These are phyloP conservation scores for Metschnikowia santaceciliae DNA, from an alignment of 805 yeast genomes.

Conservation along the genomic window DNA sequence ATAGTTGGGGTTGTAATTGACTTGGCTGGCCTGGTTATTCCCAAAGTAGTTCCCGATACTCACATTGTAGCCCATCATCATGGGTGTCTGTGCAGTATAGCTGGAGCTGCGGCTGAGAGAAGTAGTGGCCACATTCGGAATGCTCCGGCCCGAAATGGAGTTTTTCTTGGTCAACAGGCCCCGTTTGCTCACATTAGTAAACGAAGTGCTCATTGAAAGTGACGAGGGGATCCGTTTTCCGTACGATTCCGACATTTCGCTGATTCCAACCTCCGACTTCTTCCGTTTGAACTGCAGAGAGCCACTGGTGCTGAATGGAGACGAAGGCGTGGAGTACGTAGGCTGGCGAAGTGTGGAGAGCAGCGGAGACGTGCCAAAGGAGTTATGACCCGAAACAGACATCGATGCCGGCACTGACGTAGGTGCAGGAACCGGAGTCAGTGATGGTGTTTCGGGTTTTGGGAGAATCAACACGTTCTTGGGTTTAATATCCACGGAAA, in stretches of 20 bases:
- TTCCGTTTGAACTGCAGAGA: slow-evolving; percentile 39
- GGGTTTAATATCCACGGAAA: slow-evolving; percentile 19
- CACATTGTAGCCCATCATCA: neutral
- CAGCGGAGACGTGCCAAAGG: slow-evolving; percentile 1
- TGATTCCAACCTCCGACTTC: slow-evolving; percentile 34
- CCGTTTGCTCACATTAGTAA: slow-evolving; percentile 10
- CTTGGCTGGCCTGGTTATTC: neutral
- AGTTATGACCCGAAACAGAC: neutral
- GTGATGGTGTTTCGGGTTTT: slow-evolving; percentile 24
- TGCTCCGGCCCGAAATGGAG: slow-evolving; percentile 6
- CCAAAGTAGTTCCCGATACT: neutral
- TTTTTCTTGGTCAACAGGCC: slow-evolving; percentile 12
- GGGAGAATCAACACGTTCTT: slow-evolving; percentile 41
- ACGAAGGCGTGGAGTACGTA: slow-evolving; percentile 13
- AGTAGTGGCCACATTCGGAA: neutral
- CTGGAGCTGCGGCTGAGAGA: slow-evolving; percentile 2
- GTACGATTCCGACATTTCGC: slow-evolving; percentile 19
- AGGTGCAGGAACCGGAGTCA: slow-evolving; percentile 3
- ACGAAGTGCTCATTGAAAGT: slow-evolving; percentile 14
- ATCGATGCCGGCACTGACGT: slow-evolving; percentile 1
- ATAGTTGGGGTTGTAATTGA: neutral
- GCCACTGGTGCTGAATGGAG: slow-evolving; percentile 17
- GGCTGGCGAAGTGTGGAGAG: neutral
- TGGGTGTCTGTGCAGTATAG: slow-evolving; percentile 5
- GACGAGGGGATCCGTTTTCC: slow-evolving; percentile 19